Evolutionary conservation across 352 stramenopile species (phyloP), one percentile per base, ranked within the genome.

Genomic region (Phytophthora rubi): DNA sequence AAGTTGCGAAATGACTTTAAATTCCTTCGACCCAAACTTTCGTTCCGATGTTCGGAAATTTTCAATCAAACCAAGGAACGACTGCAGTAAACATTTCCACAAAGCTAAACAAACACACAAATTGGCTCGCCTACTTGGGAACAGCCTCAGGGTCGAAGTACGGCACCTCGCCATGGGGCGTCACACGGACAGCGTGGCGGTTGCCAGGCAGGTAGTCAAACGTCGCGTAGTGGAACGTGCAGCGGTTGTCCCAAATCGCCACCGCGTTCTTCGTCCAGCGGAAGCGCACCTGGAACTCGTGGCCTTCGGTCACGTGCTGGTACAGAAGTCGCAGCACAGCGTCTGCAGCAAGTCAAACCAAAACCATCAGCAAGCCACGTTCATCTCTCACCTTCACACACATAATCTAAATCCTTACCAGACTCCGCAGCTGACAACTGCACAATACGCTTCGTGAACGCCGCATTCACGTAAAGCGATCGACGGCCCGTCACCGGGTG

Each of bases 211-310:
- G 52, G 59, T 72, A 72, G 52, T 68, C 65, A 44, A 72, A 72
- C 23, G 65, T 72, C 1, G 65, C 65, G 59, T 72, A 68, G 65
- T 72, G 65, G 52, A 68, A 68, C 26, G 65, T 72, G 18, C 52
- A 39, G 33, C 65, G 65, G 59, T 72, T 72, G 52, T 72, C 65
- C 65, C 65, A 72, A 62, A 72, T 72, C 6, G 51, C 65, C 59
- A 72, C 65, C 4, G 65, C 65, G 53, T 72, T 72, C 65, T 72
- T 72, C n/a, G 59, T 68, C 65, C 65, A 72, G 42, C 59, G 53
- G 58, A 72, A 72, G 21, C 65, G 65, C 42, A 72, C 65, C 7
- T 72, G 65, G 51, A 68, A 72, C 42, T 72, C 65, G 15, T 72
- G 65, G 5, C 65, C 65, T 8, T 63, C 65, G 10, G 44, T 63